These are phyloP conservation scores for Bolboschoenus planiculmis DNA, from an alignment of 176 grass and related monocot species.

Conservation along the genomic window DNA sequence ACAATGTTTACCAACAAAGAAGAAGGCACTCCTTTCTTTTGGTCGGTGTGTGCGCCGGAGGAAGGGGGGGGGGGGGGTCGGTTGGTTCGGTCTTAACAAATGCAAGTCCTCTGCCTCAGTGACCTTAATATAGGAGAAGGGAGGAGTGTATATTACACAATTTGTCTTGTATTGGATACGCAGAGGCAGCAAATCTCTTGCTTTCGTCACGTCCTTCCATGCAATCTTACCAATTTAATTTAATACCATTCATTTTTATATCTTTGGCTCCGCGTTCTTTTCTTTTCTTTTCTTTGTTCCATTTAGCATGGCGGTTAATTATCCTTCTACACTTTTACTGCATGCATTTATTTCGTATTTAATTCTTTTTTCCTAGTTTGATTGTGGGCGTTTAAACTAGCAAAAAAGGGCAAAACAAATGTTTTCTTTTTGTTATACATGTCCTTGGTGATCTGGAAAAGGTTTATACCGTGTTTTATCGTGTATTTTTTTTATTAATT, in stretches of 20 bases:
- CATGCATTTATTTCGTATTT: background rate
- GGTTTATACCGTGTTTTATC: background rate
- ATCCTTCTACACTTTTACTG: background rate
- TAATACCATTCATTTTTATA: background rate
- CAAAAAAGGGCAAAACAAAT: background rate
- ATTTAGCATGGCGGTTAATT: background rate
- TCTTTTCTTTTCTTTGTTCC: background rate
- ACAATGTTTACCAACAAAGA: background rate
- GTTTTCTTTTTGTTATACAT: background rate
- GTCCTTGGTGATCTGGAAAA: background rate
- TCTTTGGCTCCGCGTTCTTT: background rate
- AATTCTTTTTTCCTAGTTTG: background rate
- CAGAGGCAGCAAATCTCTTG: background rate
- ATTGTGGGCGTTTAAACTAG: background rate
- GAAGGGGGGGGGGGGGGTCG: background rate
- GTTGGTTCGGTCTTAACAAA: background rate
- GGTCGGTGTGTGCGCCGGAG: background rate
- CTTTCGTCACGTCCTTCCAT: background rate
- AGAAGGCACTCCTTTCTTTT: background rate
- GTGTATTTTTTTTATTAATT: background rate
- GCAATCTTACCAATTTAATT: background rate
- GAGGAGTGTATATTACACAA: background rate
- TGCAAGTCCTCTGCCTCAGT: background rate
- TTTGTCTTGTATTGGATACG: background rate
- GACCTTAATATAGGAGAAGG: background rate